These are phyloP conservation scores for Fusarium redolens DNA, from an alignment of 2,329 filamentous ascomycete genomes.

Conservation along the genomic window DNA sequence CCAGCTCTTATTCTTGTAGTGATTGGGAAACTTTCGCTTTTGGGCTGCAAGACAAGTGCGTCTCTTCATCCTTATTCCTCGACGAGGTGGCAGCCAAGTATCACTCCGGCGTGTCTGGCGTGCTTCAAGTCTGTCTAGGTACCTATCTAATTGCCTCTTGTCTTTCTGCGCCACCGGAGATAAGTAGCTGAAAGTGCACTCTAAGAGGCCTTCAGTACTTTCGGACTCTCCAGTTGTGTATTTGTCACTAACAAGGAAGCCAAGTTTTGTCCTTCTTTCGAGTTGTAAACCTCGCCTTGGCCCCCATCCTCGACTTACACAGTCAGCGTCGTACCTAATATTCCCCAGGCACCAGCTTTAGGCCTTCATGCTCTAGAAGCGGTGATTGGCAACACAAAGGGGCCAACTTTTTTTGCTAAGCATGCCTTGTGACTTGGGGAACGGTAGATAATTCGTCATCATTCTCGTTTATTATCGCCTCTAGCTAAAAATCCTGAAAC, in stretches of 20 bases:
- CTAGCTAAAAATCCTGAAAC: background rate
- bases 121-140: background rate
- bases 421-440: constrained; percentile 32
- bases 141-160: background rate
- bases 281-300: background rate
- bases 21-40: constrained; percentile 28
- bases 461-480: constrained; percentile 23
- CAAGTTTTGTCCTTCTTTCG: background rate
- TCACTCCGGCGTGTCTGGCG: background rate
- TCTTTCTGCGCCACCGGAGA: background rate
- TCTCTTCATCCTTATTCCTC: constrained; percentile 8
- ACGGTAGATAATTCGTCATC: constrained; percentile 32
- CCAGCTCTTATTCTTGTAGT: constrained; percentile 29
- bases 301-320: constrained; percentile 36
- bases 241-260: background rate
- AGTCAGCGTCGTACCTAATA: constrained; percentile 32
- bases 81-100: constrained; percentile 22
- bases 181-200: too few relatives aligned
- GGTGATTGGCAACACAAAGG: constrained; percentile 33
- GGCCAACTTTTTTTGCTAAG: constrained; percentile 11
- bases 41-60: constrained; percentile 18
- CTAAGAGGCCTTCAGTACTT: background rate
- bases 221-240: background rate
- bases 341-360: constrained; percentile 34
- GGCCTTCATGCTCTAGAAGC: constrained; percentile 17